phyloP scores from a whole-genome alignment of 352 stramenopile species.

The Phytophthora hybrid region DNA sequence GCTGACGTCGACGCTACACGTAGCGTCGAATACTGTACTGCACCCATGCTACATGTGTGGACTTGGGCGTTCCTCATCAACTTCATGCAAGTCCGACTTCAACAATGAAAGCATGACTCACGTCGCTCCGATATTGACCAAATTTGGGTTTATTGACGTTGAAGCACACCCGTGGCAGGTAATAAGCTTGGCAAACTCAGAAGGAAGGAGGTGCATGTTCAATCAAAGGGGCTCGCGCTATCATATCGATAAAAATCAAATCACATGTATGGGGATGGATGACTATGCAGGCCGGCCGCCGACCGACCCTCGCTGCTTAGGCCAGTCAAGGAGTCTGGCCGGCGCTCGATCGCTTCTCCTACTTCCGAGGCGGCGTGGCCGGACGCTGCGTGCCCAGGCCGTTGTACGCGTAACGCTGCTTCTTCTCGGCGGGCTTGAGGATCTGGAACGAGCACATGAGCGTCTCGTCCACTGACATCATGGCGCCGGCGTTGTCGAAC shows the following conservation, averaged over 20 bases:
- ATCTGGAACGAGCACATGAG: constrained; percentile 90
- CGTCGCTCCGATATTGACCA: not conserved
- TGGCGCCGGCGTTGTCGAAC: constrained; percentile 99
- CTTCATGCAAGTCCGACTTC: not conserved
- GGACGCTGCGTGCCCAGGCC: constrained; percentile 66
- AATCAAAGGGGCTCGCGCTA: constrained; percentile 36
- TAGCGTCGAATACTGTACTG: too few species aligned
- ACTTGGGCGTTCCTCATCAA: too few species aligned
- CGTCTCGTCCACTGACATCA: constrained; percentile 85
- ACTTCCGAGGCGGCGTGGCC: constrained; percentile 69
- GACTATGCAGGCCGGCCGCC: constrained; percentile 35
- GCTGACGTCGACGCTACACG: not conserved
- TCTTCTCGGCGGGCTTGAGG: constrained; percentile 85
- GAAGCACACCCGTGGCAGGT: not conserved
- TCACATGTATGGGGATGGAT: constrained; percentile 47
- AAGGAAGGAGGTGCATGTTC: constrained; percentile 28
- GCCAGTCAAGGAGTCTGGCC: constrained; percentile 18
- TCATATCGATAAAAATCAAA: constrained; percentile 53
- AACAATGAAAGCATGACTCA: not conserved
- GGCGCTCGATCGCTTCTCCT: constrained; percentile 23
- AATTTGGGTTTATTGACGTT: constrained; percentile 14
- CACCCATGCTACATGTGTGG: too few species aligned
- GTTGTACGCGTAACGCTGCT: constrained; percentile 80
- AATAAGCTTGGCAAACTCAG: not conserved
- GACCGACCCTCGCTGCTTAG: constrained; percentile 19